These are phyloP conservation scores for Trichoderma sp. DNA, from an alignment of 2,329 filamentous ascomycete species.

Conservation along the genomic window DNA sequence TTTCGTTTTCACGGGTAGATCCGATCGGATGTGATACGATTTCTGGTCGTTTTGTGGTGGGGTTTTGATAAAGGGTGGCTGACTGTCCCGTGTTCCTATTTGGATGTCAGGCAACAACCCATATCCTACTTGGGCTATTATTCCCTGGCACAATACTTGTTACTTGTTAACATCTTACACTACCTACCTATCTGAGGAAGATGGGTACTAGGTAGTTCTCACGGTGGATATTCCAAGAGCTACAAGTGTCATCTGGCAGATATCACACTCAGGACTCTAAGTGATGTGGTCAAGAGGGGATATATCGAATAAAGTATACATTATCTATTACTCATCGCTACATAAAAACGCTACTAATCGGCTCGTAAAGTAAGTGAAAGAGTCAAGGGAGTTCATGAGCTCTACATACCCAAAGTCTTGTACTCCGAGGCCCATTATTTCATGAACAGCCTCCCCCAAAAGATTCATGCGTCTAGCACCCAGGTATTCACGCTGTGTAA, in stretches of 20 bases:
- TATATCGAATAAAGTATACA: too few relatives aligned
- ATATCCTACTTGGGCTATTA: not conserved
- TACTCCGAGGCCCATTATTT: not conserved
- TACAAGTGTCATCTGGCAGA: too few relatives aligned
- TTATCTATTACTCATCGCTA: too few relatives aligned
- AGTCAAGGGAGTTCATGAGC: not conserved
- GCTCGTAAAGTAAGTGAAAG: not conserved
- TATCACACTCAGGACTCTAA: not conserved
- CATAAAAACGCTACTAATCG: too few relatives aligned
- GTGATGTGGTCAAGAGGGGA: not conserved
- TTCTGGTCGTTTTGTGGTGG: not conserved
- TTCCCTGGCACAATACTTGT: not conserved
- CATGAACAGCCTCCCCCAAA: not conserved
- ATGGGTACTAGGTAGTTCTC: too few relatives aligned
- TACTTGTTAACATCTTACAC: too few relatives aligned
- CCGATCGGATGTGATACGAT: not conserved
- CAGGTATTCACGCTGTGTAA: not conserved
- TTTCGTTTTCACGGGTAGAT: not conserved
- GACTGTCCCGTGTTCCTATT: not conserved
- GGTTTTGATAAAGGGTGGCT: not conserved
- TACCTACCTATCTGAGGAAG: too few relatives aligned
- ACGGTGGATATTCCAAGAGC: too few relatives aligned
- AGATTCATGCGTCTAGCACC: not conserved
- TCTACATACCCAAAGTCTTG: too few relatives aligned
- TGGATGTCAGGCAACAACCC: not conserved